Base-by-base conservation (phyloP, 2,329 filamentous ascomycete species). In the Aureobasidium sp. region DNA sequence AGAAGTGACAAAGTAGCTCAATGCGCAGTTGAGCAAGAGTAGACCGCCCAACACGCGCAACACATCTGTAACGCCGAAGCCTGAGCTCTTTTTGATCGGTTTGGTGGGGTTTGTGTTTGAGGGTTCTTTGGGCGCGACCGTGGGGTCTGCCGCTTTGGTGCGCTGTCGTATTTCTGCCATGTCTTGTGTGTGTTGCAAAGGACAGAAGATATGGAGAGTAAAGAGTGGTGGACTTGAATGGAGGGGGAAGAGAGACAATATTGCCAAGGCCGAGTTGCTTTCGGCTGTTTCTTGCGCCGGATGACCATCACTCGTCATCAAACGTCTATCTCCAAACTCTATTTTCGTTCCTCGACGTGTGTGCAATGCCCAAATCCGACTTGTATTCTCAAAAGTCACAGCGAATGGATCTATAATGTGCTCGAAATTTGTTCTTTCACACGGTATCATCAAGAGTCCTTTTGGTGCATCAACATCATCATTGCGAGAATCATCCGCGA, bases 1-100 rank as follows among this genome's bases (percentile, higher is more conserved):
- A 49, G 69, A 69, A 27, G 72, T 76, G 58, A 76, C 68, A 67
- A 75, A 74, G 63, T 74, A 76, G 68, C 70, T 73, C 22, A 74
- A 63, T 3, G 74, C 65, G 61, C 66, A 67, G 64, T 70, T 74
- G 42, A 76, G 67, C 8, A 75, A 65, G 25, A 74, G 62, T 14
- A 75, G 58, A 9, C 73, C 74, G 9, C 67, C 67, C 17, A 75
- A 34, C 12, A 76, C 67, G 7, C 74, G 67, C 3, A 75, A 51
- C 45, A 73, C 63, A 61, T 76, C 74, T 25, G 64, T 45, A 17
- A 69, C 47, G 27, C 64, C 52, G 47, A 51, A 45, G 36, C 57
- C 36, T 17, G 48, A 55, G 27, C 27, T 27, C 41, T 58, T 45
- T 12, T 44, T 56, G 22, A 1, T 22, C 7, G 53, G n/a, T 31